Conservation (phyloP, 306 rosid genomes). For the Malus sieversii region DNA sequence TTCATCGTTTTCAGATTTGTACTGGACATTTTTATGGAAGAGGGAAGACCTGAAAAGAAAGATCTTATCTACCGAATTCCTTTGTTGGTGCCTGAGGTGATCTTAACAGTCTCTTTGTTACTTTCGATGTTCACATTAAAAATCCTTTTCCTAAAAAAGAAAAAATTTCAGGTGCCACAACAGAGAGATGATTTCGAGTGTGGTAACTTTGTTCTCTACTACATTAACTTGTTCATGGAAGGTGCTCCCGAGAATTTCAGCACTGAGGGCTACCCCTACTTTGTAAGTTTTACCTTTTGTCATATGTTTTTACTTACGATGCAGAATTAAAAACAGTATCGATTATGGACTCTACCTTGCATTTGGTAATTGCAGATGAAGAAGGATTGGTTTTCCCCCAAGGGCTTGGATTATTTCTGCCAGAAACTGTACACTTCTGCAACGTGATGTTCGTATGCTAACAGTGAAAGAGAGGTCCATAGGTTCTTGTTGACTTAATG, state of each 20-base stretch:
- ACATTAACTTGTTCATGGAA: conserved; percentile 50
- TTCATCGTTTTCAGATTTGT: conserved; percentile 43
- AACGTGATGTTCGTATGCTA: not conserved
- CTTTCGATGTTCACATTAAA: not conserved
- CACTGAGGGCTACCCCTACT: conserved; percentile 54
- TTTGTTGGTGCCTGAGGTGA: conserved; percentile 55
- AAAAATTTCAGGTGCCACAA: conserved; percentile 59
- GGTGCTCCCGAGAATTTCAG: conserved; percentile 53
- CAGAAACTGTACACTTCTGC: conserved; percentile 20
- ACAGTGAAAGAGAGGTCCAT: not conserved
- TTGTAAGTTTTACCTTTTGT: conserved; percentile 38
- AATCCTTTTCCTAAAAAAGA: not conserved
- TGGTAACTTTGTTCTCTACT: conserved; percentile 70
- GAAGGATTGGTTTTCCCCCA: conserved; percentile 49
- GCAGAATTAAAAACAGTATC: not conserved
- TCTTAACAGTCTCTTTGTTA: not conserved
- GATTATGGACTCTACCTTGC: conserved; percentile 1
- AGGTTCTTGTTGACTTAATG: not conserved
- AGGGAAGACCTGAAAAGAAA: conserved; percentile 39
- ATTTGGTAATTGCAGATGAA: conserved; percentile 56
- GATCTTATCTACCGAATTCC: conserved; percentile 37
- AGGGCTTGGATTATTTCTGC: conserved; percentile 40
- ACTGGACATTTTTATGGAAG: conserved; percentile 46
- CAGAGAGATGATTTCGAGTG: conserved; percentile 67
- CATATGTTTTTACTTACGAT: not conserved